Base-by-base conservation (phyloP, 345 rosid species). In the Moringa oleifera region DNA sequence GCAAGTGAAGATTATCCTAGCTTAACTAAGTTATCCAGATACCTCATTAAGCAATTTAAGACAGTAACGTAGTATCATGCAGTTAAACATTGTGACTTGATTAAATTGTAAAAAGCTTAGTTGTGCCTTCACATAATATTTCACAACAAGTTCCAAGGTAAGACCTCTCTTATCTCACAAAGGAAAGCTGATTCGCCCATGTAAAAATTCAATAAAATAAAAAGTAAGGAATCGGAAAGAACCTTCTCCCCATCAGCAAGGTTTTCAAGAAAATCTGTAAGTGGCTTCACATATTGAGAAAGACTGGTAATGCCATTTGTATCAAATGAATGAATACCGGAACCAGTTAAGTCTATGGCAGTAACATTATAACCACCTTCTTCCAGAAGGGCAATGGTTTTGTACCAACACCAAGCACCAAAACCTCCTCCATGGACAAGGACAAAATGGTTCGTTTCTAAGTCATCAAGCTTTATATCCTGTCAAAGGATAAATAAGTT, bases 331-430 rank as follows among this genome's bases (percentile, higher is more conserved):
- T 87, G 85, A 71, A 88, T 80, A 64, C 99, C 99, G 1, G 96
- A 89, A 76, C 99, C 99, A 18, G 95, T 81, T 70, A 94, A 82
- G 70, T 94, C 96, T 58, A 94, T 24, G 23, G 99, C 96, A 25
- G 96, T 85, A 59, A 89, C 99, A 81, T 67, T 86, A 77, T 81
- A 87, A 70, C 96, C 97, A 55, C 74, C 80, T 74, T 87, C 99
- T 68, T 94, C 97, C 21, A 94, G 84, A 66, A 85, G 89, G 37
- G 99, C 91, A 46, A 94, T 88, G 57, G 97, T 81, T 79, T 90
- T 94, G 70, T 94, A 94, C 99, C 99, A 94, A 72, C 99, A 90
- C 99, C 99, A 94, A 59, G 99, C 99, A 1, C 99, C 99, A 72
- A 86, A 94, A 25, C 97, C 97, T 53, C 99, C 99, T 61, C 97